Percentiles rank a stretch among this genome's conserved stretches.
Conservation (phyloP, 2,329 filamentous ascomycete species). For the Rhynchosporium agropyri region DNA sequence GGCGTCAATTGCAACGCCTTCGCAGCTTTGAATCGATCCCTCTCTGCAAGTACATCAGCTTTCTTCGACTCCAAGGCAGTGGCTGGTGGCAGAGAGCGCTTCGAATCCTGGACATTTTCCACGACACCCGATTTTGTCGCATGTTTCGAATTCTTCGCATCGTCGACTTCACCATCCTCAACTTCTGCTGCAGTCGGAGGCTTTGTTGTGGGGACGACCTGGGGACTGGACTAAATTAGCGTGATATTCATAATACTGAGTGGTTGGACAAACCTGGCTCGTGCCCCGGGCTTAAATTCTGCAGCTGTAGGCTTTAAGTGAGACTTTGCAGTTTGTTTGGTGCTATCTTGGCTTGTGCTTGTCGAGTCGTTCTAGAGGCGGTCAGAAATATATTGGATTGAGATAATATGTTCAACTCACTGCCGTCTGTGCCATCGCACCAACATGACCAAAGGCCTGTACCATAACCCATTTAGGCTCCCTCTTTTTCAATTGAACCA, state of each 20-base stretch:
- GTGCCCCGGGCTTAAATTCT: conserved; percentile 62
- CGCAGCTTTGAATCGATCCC: conserved; percentile 39
- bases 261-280: conserved; percentile 39
- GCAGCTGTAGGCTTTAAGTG: conserved; percentile 60
- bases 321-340: conserved; percentile 36
- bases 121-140: conserved; percentile 11
- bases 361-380: conserved; percentile 32
- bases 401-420: neutral
- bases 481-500: conserved; percentile 69
- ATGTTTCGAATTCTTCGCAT: conserved; percentile 49
- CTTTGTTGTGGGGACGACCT: conserved; percentile 42
- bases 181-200: conserved; percentile 50
- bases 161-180: conserved; percentile 75
- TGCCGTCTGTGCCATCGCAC: conserved; percentile 45
- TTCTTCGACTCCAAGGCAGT: conserved; percentile 31
- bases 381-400: conserved; percentile 39
- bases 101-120: conserved; percentile 18
- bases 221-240: conserved; percentile 43
- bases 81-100: conserved; percentile 20
- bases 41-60: conserved; percentile 36
- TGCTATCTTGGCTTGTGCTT: conserved; percentile 20
- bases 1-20: conserved; percentile 31
- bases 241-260: neutral
- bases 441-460: conserved; percentile 69
- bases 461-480: conserved; percentile 73